A percentile compares a stretch with the other conserved stretches of the same genome.
These are phyloP conservation scores for Chlamydomonas applanata DNA, from an alignment of 139 green algal genomes.

Conservation along the genomic window DNA sequence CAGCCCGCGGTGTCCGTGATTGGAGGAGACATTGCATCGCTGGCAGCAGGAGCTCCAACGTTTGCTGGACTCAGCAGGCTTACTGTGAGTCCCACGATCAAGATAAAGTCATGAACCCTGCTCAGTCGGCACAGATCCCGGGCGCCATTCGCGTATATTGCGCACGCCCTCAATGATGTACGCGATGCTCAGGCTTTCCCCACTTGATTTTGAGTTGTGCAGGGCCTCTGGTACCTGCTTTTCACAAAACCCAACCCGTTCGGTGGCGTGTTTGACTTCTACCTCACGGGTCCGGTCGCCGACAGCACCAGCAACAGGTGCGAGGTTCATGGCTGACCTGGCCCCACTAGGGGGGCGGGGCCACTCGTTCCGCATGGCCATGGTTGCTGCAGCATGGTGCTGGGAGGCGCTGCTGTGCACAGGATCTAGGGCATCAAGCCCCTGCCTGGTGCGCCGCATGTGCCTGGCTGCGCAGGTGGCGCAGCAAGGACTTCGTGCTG, in stretches of 20 bases:
- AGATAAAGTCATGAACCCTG: neutral
- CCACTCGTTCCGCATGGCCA: too few species aligned
- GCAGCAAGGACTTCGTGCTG: conserved; percentile 44
- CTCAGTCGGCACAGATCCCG: neutral
- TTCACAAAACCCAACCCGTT: conserved; percentile 56
- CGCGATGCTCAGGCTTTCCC: neutral
- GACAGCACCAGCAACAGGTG: conserved; percentile 42
- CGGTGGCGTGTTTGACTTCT: conserved; percentile 77
- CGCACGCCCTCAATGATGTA: neutral
- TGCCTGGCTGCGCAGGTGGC: neutral
- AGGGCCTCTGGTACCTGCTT: conserved; percentile 59
- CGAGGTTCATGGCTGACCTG: neutral
- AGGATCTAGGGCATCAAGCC: too few species aligned
- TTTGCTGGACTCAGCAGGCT: conserved; percentile 30
- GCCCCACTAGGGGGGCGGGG: too few species aligned
- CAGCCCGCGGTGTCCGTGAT: conserved; percentile 8
- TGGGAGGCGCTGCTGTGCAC: too few species aligned
- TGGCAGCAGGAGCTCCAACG: conserved; percentile 32
- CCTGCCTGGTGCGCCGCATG: too few species aligned
- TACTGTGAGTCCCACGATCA: conserved; percentile 10
- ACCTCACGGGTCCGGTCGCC: conserved; percentile 57
- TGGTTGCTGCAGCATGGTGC: neutral
- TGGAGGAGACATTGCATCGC: conserved; percentile 32
- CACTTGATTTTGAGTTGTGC: neutral
- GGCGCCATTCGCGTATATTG: neutral